Base-by-base conservation (phyloP, 345 rosid genomes). In the Cardamine occulta region DNA sequence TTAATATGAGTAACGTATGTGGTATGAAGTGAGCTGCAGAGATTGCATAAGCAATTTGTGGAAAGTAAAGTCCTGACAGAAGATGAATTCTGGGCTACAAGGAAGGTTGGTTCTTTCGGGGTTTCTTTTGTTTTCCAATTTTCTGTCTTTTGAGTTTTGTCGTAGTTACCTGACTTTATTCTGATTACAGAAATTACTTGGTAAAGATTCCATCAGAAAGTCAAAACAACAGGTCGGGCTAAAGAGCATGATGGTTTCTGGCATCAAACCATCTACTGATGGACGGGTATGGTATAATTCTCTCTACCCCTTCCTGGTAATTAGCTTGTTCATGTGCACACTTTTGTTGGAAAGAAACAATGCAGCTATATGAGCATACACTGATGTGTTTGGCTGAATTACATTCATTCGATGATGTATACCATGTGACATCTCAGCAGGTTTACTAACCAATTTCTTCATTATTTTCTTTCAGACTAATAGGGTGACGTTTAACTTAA, bases 51-150 rank as follows among this genome's bases (percentile, higher is more conserved):
- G 61, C 73, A 74, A 58, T 67, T 74, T 49, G 79, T 74, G 23
- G 79, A 66, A 66, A 66, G 73, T 58, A 74, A 74, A 74, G 68
- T 75, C 26, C 29, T 75, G 10, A 75, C 73, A 0, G 79, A 74
- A 66, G 73, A 89, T 32, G 97, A 92, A 81, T 95, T 94, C 78
- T 94, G 98, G 98, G 93, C 97, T n/a, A 84, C 96, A 59, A 88
- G 97, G 76, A 90, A 87, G 97, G 97, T 90, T 82, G 59, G 72
- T 57, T 66, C 73, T 73, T 44, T 44, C 73, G 28, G 24, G 44
- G 26, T 29, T 73, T 56, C 42, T 49, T 39, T 75, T 17, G 21
- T 57, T 73, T 72, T 49, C 63, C 54, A 57, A 3, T 17, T 10
- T 78, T 29, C 17, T 47, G 42, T 64, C 66, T 49, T 28, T 47